Base-by-base conservation (phyloP, 768 basidiomycete species). In the Suillus clintonianus region DNA sequence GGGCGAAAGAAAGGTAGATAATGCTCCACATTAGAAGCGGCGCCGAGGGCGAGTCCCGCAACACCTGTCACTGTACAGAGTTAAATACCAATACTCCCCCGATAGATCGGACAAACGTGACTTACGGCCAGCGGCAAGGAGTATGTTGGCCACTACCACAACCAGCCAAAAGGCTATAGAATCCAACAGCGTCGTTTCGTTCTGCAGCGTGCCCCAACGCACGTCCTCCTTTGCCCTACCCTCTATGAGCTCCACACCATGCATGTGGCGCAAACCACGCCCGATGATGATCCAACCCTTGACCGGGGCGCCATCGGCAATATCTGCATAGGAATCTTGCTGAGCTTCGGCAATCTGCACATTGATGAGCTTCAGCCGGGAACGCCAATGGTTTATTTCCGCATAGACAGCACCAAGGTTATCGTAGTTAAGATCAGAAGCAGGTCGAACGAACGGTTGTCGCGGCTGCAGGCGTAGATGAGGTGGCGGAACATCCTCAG, bases 221-320 rank as follows among this genome's bases (percentile, higher is more conserved):
- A 95, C 86, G 72, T 94, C 92, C 69, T 94, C 91, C 73, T 91
- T 92, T 15, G 91, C 89, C 63, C 89, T 78, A 2, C 92, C 92
- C 70, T 91, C 89, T 27, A 95, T 92, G 41, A 89, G 76, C 71
- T 90, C 78, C 6, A 89, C 74, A 2, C 86, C 86, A 36, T 86
- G 86, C 32, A 94, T 72, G 67, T 81, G 83, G 61, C 86, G 75
- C 63, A 93, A 72, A 1, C 90, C 91, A 32, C 85, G 81, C 10
- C 92, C 92, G 45, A 91, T 82, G 71, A 95, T 76, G 60, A 95
- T 71, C 90, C 91, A 94, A 0, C 92, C 92, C 68, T 88, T 89
- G 64, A 90, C 83, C 53, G 83, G 77, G 36, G 81, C 79, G 9
- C 92, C 92, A 60, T 86, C 84, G 10, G 90, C 89, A 62, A 94